Evolutionary conservation across 345 rosid genomes (phyloP).

Genomic region (Litchi chinensis): DNA sequence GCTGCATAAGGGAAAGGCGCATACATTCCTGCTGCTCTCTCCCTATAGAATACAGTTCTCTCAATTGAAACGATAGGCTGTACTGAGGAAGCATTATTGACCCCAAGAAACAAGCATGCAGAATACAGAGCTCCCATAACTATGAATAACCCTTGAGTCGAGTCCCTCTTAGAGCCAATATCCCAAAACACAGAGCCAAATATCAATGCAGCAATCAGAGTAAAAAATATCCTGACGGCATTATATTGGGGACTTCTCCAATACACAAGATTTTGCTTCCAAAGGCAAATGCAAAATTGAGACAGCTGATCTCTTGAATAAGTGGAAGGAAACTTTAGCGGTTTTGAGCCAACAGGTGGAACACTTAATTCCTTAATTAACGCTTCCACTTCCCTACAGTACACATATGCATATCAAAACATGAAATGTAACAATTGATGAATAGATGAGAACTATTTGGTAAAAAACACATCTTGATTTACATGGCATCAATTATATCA

Average conservation of each 20-base stretch:
- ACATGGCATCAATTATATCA: constrained; percentile 19
- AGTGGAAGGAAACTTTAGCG: constrained; percentile 56
- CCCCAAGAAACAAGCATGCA: constrained; percentile 51
- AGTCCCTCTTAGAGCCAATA: constrained; percentile 52
- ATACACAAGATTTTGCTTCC: constrained; percentile 63
- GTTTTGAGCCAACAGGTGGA: constrained; percentile 43
- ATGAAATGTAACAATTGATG: not conserved
- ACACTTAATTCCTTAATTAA: constrained; percentile 48
- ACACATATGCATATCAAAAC: constrained; percentile 13
- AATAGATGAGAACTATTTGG: not conserved
- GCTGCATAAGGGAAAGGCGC: constrained; percentile 55
- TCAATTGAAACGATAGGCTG: constrained; percentile 56
- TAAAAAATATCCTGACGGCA: constrained; percentile 38
- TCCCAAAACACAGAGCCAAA: constrained; percentile 55
- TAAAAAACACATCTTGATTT: constrained; percentile 5
- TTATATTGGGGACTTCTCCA: constrained; percentile 63
- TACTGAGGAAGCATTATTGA: constrained; percentile 48
- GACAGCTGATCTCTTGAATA: constrained; percentile 55
- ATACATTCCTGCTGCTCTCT: constrained; percentile 68
- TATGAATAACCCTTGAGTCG: constrained; percentile 58
- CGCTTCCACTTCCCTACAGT: constrained; percentile 68
- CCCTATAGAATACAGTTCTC: constrained; percentile 65
- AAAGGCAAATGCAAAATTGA: constrained; percentile 53
- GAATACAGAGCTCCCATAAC: constrained; percentile 69
- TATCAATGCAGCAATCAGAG: constrained; percentile 39